These are phyloP conservation scores for Helicosporidium sp. DNA, from an alignment of 139 green algal genomes.

Conservation along the genomic window DNA sequence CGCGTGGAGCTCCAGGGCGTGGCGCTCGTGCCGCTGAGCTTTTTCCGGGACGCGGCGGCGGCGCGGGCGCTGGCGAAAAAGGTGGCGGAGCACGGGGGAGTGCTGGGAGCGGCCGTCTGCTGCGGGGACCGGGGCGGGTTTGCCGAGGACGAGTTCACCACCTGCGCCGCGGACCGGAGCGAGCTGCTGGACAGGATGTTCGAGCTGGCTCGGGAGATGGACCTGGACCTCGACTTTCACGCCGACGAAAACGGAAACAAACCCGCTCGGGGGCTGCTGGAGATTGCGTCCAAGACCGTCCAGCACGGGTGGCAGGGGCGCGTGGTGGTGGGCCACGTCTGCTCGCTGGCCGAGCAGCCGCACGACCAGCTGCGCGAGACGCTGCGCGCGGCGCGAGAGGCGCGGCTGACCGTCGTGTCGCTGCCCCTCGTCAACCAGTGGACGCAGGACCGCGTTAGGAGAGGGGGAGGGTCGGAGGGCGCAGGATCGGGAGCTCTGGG, in stretches of 20 bases:
- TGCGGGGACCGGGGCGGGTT: slow-evolving; percentile 40
- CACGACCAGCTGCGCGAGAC: slow-evolving; percentile 21
- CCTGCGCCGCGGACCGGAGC: slow-evolving; percentile 33
- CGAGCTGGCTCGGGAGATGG: slow-evolving; percentile 30
- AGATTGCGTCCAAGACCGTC: slow-evolving; percentile 35
- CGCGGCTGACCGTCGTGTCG: slow-evolving; percentile 36
- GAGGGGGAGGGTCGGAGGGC: too few species aligned
- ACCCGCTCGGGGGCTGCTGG: slow-evolving; percentile 30
- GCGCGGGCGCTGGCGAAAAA: slow-evolving; percentile 28
- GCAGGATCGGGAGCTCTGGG: too few species aligned
- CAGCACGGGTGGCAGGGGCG: slow-evolving; percentile 36
- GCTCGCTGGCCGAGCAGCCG: slow-evolving; percentile 32
- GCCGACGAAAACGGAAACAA: slow-evolving; percentile 57
- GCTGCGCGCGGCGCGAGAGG: slow-evolving; percentile 9
- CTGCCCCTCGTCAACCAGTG: slow-evolving; percentile 54
- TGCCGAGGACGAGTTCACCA: slow-evolving; percentile 42
- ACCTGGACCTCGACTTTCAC: slow-evolving; percentile 55
- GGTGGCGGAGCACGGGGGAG: slow-evolving; percentile 28
- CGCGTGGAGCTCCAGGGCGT: slow-evolving; percentile 45
- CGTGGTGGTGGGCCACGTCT: slow-evolving; percentile 57
- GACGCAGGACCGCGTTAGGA: slow-evolving; percentile 33
- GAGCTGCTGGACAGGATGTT: slow-evolving; percentile 49
- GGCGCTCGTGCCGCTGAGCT: slow-evolving; percentile 35
- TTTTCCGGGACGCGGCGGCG: slow-evolving; percentile 32
- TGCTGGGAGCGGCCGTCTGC: slow-evolving; percentile 47